Evolutionary conservation across 371 early-diverging fungal species (phyloP), one percentile per base, ranked within the genome.

Genomic region (Choanephora cucurbitarum): DNA sequence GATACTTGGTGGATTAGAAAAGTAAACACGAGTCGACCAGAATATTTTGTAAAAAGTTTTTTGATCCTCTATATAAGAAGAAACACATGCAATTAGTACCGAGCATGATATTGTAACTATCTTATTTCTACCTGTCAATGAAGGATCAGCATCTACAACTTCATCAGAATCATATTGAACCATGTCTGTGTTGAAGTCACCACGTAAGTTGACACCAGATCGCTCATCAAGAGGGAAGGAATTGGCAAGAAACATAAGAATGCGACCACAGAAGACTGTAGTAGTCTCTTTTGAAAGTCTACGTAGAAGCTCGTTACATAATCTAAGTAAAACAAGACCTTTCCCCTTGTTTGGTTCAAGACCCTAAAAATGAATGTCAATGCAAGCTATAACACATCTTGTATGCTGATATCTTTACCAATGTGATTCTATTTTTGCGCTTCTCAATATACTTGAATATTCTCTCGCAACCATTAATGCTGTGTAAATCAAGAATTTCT

Each of bases 291-390:
- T 87, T 0, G 94, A 91, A 10, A 92, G 71, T 53, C 95, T 79
- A 8, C 92, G 80, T 7, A 93, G 79, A 18, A 94, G 64, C 22
- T 89, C 90, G 62, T 93, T 94, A 69, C 95, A 94, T 66, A 90
- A 72, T 49, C 91, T 82, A 17, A 95, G 80, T 46, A 95, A 69
- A 4, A 89, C 77, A n/a, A 91, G 69, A 1, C 89, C 92, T 59
- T 92, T 92, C 45, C 94, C 93, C 62, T 79, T 81, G 1, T 72
- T 80, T 19, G 90, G 84, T 5, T 83, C 72, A 79, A 93, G 87
- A 55, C 76, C 70, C 89, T 89, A 63, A n/a, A n/a, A n/a, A n/a
- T n/a, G n/a, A n/a, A n/a, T n/a, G n/a, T n/a, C n/a, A n/a, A n/a
- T n/a, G n/a, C n/a, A n/a, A n/a, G n/a, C n/a, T n/a, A n/a, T n/a